A percentile compares a stretch with the other conserved stretches of the same genome.
Conservation (phyloP, 2,329 filamentous ascomycete genomes). For the Trichoderma simmonsii region DNA sequence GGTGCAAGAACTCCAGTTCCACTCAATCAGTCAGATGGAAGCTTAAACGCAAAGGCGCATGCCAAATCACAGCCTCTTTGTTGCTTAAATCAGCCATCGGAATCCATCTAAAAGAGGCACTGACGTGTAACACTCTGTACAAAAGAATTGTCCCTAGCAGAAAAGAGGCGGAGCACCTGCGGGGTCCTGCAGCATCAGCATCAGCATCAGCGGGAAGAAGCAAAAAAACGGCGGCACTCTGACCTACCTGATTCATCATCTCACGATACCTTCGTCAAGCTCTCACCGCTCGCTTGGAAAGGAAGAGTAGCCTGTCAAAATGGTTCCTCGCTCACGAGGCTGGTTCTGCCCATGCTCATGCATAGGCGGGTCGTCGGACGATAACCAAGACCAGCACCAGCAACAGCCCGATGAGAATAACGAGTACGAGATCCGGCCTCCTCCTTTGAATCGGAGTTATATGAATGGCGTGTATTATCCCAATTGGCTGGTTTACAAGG, state of each 20-base stretch:
- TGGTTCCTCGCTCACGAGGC: neutral
- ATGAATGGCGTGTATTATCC: slow-evolving; percentile 57
- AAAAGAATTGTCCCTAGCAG: neutral
- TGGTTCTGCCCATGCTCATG: slow-evolving; percentile 13
- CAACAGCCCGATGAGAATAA: neutral
- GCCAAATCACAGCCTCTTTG: neutral
- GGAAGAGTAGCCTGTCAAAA: neutral
- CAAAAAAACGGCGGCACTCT: neutral
- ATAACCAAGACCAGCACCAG: neutral
- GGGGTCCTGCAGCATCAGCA: neutral
- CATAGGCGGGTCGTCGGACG: slow-evolving; percentile 3
- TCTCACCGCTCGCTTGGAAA: neutral
- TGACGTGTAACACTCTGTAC: neutral
- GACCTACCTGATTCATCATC: neutral
- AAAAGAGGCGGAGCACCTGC: slow-evolving; percentile 7
- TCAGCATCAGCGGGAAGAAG: neutral
- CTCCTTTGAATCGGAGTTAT: neutral
- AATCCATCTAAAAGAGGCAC: neutral
- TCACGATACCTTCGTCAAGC: neutral
- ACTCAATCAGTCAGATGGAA: neutral
- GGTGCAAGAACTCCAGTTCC: neutral
- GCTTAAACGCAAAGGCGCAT: neutral
- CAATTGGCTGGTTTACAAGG: slow-evolving; percentile 61
- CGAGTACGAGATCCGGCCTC: neutral
- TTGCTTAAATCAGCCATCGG: neutral